Conservation (phyloP, 176 grass and related monocot genomes). For the Phragmites australis region DNA sequence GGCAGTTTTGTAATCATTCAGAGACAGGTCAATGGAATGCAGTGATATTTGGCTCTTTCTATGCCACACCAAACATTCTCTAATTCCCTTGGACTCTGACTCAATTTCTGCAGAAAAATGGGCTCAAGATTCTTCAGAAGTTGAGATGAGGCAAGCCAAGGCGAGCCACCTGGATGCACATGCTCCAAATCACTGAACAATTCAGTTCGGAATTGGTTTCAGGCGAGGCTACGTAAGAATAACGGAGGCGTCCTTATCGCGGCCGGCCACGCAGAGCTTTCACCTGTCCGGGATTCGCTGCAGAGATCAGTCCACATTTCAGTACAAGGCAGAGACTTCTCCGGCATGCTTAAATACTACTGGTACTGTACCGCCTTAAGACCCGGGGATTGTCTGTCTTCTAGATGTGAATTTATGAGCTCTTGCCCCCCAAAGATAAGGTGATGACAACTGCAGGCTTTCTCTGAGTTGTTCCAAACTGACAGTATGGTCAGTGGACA, state of each 20-base stretch:
- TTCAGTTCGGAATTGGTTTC: constrained; percentile 1
- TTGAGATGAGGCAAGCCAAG: not conserved
- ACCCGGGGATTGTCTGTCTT: not conserved
- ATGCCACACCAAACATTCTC: constrained; percentile 32
- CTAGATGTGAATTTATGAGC: not conserved
- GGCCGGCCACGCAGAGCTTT: not conserved
- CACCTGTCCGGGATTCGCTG: constrained; percentile 34
- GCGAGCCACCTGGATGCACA: not conserved
- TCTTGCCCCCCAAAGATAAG: not conserved
- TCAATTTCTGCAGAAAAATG: not conserved
- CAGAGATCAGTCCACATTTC: constrained; percentile 20
- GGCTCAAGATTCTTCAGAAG: not conserved
- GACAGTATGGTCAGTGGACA: too few species aligned
- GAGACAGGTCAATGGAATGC: not conserved
- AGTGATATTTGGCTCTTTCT: not conserved
- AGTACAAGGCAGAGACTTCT: constrained; percentile 31
- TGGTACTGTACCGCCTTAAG: not conserved
- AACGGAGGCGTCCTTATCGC: constrained; percentile 7
- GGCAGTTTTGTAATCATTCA: not conserved
- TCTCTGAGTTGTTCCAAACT: too few species aligned
- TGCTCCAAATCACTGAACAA: not conserved
- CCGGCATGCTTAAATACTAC: not conserved
- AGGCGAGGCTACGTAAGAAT: not conserved
- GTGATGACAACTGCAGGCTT: too few species aligned
- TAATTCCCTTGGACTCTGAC: too few species aligned